Evolutionary conservation across 2,329 filamentous ascomycete genomes (phyloP), one percentile per base, ranked within the genome.

Genomic region (Gyromitra esculenta): DNA sequence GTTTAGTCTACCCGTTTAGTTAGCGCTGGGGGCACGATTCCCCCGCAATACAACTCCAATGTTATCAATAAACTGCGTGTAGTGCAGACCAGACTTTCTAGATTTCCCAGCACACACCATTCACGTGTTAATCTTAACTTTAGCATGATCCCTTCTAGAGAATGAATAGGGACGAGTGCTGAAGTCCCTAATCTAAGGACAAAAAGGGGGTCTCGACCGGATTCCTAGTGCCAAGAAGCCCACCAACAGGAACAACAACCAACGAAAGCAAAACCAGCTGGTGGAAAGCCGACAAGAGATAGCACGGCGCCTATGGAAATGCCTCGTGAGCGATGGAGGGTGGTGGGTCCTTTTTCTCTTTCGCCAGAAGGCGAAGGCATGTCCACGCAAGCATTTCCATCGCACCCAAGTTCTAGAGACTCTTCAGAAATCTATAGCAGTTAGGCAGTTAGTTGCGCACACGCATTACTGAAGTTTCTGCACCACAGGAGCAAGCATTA

Each of bases 271-370:
- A 63, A 57, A 64, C 59, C 64, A 75, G 59, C n/a, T 59, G 50
- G 2, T 43, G 39, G 18, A 60, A 57, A 35, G 48, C 45, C 15
- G 43, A 48, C 41, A 50, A 18, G 65, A 37, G n/a, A 18, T n/a
- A 35, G 7, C 18, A 13, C 13, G 59, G 72, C 66, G 72, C 72
- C 66, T 75, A 75, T 65, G 63, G 48, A 69, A 75, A 71, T 71
- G 57, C 48, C 59, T 65, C 65, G 67, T 75, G 59, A 64, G 59
- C 37, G 72, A 75, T 75, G 72, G 41, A 52, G 41, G 48, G 39
- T n/a, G 25, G 60, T 13, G 41, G 8, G 48, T 41, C 8, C 35
- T 69, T 52, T 60, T 7, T 45, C 60, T 52, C 50, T 7, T 15
- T 31, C 43, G 43, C 54, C n/a, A 45, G 71, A 67, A 43, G 65